These are phyloP conservation scores for Bruguiera parviflora DNA, from an alignment of 345 rosid genomes.

Conservation along the genomic window DNA sequence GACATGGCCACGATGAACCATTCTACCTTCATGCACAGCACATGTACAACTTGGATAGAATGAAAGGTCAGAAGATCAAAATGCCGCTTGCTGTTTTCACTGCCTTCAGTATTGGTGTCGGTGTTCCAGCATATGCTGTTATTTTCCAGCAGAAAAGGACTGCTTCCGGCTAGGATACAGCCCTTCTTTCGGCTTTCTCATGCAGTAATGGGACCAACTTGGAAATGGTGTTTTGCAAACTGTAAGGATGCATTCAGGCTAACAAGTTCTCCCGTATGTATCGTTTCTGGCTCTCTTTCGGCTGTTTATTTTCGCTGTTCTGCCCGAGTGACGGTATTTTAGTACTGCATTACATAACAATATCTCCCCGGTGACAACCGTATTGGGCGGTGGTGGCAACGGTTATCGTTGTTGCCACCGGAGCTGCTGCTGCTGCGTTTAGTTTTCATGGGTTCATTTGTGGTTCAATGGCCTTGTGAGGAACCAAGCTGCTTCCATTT, in stretches of 20 bases:
- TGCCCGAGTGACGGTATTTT: conserved; percentile 1
- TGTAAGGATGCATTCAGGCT: conserved; percentile 3
- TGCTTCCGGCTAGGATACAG: conserved; percentile 48
- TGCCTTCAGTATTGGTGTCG: conserved; percentile 82
- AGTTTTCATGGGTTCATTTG: too few species aligned
- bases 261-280: not conserved
- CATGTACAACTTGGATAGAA: conserved; percentile 96
- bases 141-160: conserved; percentile 95
- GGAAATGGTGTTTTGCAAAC: conserved; percentile 6
- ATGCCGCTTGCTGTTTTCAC: conserved; percentile 79
- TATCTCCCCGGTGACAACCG: not conserved
- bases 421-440: too few species aligned
- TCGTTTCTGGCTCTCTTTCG: not conserved
- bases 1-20: conserved; percentile 63
- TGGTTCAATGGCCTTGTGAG: too few species aligned
- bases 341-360: conserved; percentile 14
- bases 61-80: conserved; percentile 74
- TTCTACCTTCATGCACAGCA: conserved; percentile 85
- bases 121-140: conserved; percentile 82
- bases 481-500: too few species aligned
- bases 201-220: conserved; percentile 27
- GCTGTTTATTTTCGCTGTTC: conserved; percentile 4
- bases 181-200: not conserved
- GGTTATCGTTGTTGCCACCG: too few species aligned
- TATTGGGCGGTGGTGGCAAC: too few species aligned